phyloP scores from a whole-genome alignment of 352 stramenopile genomes.

The Phytophthora melonis region DNA sequence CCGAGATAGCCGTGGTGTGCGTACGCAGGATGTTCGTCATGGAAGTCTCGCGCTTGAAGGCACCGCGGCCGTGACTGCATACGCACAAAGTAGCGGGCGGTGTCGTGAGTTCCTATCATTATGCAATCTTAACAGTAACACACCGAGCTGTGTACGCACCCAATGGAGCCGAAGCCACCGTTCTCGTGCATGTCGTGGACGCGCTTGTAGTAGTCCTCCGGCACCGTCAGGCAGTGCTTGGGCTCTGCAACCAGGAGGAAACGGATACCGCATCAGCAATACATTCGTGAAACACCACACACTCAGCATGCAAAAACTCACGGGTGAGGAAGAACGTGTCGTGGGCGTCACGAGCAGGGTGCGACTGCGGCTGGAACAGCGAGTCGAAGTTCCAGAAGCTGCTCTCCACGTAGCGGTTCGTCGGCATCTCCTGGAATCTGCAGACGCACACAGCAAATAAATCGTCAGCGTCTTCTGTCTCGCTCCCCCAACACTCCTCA shows the following conservation, averaged over 20 bases:
- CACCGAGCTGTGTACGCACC: conserved; percentile 63
- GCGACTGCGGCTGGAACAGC: conserved; percentile 99
- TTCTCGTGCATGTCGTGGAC: conserved; percentile 99
- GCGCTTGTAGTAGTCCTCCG: conserved; percentile 99
- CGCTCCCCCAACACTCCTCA: no score
- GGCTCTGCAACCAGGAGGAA: conserved; percentile 54
- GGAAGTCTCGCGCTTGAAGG: conserved; percentile 95
- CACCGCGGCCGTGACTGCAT: conserved; percentile 74
- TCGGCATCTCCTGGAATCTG: conserved; percentile 99
- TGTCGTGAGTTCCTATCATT: neutral
- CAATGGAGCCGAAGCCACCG: conserved; percentile 97
- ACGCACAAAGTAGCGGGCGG: neutral
- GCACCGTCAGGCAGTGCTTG: conserved; percentile 85
- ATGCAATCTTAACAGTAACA: neutral
- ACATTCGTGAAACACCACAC: neutral
- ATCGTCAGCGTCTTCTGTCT: no score
- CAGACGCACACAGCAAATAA: no score
- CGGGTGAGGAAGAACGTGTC: conserved; percentile 99
- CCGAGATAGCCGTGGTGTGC: conserved; percentile 99
- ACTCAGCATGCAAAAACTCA: conserved; percentile 24
- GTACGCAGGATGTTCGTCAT: conserved; percentile 99
- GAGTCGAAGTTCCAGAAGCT: conserved; percentile 99
- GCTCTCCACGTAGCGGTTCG: conserved; percentile 99
- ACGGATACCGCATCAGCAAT: neutral
- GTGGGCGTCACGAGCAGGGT: conserved; percentile 98